Percentiles rank a stretch among this genome's conserved stretches.
Conservation (phyloP, 345 rosid species). For the Abelmoschus esculentus region DNA sequence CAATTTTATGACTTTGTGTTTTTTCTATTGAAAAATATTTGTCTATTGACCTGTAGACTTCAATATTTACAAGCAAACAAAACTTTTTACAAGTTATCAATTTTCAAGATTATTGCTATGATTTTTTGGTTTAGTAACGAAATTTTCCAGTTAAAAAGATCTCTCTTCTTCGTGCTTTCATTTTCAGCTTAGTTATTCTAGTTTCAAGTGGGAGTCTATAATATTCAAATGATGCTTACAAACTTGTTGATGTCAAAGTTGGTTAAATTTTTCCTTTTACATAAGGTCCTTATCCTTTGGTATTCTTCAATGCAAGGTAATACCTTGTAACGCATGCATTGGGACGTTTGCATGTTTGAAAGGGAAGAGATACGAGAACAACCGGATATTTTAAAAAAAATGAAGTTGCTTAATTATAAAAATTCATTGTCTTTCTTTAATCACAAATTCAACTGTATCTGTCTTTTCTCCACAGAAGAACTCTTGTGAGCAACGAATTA, state of each 20-base stretch:
- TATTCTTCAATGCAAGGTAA: not conserved
- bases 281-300: no score
- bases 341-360: not conserved
- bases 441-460: no score
- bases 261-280: no score
- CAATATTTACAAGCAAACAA: not conserved
- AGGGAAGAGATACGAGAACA: not conserved
- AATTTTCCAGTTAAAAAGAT: not conserved
- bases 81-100: no score
- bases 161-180: not conserved
- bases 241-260: no score
- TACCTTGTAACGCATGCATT: no score
- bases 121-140: not conserved
- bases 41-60: not conserved
- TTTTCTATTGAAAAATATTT: slow-evolving; percentile 8
- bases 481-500: no score
- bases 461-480: no score
- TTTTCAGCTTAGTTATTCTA: not conserved
- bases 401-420: slow-evolving; percentile 10
- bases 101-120: not conserved
- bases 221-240: not conserved
- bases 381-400: not conserved
- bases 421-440: slow-evolving; percentile 5
- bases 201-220: not conserved
- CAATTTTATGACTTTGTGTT: slow-evolving; percentile 23